Percentiles rank a stretch among this genome's conserved stretches.
These are phyloP conservation scores for Trametes punicea DNA, from an alignment of 768 basidiomycete genomes.

Conservation along the genomic window DNA sequence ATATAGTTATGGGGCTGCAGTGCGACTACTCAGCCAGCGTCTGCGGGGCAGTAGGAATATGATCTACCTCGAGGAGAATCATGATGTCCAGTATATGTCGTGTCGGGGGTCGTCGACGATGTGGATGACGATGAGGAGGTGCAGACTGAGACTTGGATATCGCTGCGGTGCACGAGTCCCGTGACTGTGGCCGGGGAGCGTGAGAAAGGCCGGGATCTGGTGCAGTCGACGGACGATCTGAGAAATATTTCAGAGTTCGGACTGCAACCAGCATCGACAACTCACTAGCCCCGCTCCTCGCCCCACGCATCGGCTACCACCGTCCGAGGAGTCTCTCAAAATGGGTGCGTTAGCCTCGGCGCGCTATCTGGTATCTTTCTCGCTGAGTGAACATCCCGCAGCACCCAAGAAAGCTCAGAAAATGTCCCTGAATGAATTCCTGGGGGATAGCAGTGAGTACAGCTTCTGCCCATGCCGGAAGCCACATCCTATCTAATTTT, in stretches of 20 bases:
- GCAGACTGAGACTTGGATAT: not conserved
- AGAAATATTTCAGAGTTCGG: conserved; percentile 22
- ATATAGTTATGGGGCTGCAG: conserved; percentile 85
- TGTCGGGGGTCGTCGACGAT: not conserved
- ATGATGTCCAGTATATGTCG: conserved; percentile 36
- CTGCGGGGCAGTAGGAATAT: not conserved
- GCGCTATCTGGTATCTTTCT: not conserved
- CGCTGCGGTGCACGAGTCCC: conserved; percentile 3
- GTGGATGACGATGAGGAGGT: conserved; percentile 1
- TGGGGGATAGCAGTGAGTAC: conserved; percentile 76
- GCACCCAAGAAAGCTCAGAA: conserved; percentile 92
- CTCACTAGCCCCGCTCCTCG: conserved; percentile 2
- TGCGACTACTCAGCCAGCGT: not conserved
- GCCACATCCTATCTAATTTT: conserved; percentile 12
- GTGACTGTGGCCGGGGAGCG: conserved; percentile 13
- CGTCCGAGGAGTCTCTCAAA: conserved; percentile 21
- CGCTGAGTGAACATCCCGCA: conserved; percentile 30
- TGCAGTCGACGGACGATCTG: conserved; percentile 5
- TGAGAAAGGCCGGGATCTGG: conserved; percentile 9
- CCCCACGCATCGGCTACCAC: not conserved
- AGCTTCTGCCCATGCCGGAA: conserved; percentile 13
- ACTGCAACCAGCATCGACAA: conserved; percentile 13
- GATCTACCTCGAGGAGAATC: conserved; percentile 81
- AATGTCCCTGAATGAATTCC: conserved; percentile 90
- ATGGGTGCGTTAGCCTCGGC: conserved; percentile 28